A percentile compares a stretch with the other conserved stretches of the same genome.
phyloP scores from a whole-genome alignment of 805 yeast genomes.

The Cyberlindnera amylophila region DNA sequence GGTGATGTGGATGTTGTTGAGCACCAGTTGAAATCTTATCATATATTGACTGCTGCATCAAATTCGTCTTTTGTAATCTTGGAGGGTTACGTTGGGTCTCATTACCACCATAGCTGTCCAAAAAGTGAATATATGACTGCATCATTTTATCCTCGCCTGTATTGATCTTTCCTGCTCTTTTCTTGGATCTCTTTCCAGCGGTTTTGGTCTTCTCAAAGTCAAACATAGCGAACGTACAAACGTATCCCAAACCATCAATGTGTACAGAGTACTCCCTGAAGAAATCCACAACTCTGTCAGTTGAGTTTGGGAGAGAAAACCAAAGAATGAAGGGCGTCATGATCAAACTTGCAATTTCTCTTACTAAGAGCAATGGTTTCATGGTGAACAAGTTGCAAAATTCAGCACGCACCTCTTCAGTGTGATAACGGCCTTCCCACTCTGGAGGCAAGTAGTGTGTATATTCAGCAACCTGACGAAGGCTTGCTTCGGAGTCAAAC shows the following conservation, averaged over 20 bases:
- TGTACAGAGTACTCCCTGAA: constrained; percentile 86
- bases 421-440: constrained; percentile 85
- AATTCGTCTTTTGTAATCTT: constrained; percentile 4
- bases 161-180: constrained; percentile 38
- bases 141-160: constrained; percentile 78
- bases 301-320: constrained; percentile 68
- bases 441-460: constrained; percentile 87
- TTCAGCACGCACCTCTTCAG: constrained; percentile 77
- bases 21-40: constrained; percentile 5
- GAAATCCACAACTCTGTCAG: constrained; percentile 82
- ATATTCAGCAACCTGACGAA: constrained; percentile 73
- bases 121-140: constrained; percentile 81
- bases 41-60: constrained; percentile 9
- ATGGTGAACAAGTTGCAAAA: constrained; percentile 77
- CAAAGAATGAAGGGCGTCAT: constrained; percentile 89
- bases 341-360: constrained; percentile 78
- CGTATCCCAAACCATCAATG: constrained; percentile 92
- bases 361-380: constrained; percentile 61
- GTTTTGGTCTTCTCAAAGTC: constrained; percentile 61
- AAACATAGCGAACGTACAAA: constrained; percentile 92
- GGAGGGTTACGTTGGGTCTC: constrained; percentile 30
- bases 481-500: constrained; percentile 91
- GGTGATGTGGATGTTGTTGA: constrained; percentile 6
- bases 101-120: constrained; percentile 71
- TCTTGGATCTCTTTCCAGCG: constrained; percentile 28